Evolutionary conservation across 1,284 basidiomycete species (phyloP).

Genomic region (Trametes hirsuta): DNA sequence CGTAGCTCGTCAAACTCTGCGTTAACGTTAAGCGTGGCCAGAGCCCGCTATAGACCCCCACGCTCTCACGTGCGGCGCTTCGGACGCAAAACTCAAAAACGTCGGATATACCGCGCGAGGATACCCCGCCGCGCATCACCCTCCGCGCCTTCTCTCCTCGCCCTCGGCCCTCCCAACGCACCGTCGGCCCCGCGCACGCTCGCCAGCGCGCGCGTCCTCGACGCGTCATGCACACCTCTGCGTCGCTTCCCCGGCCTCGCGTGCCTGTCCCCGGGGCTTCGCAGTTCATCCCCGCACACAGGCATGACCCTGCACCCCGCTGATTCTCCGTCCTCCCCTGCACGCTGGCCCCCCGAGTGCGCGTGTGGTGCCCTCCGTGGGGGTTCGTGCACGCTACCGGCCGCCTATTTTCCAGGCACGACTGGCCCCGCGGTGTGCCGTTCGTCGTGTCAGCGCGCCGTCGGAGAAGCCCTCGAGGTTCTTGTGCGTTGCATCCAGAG

Average conservation of each 20-base stretch:
- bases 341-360: constrained; percentile 7
- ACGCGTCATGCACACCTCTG: constrained; percentile 9
- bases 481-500: background rate
- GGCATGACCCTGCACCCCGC: constrained; percentile 21
- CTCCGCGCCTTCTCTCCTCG: background rate
- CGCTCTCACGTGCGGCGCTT: constrained; percentile 1
- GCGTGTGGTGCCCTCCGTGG: background rate
- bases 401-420: too few species aligned
- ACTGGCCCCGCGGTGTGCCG: too few species aligned
- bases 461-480: background rate
- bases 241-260: background rate
- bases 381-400: background rate
- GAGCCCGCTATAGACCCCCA: background rate
- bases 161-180: background rate
- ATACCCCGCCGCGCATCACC: constrained; percentile 19
- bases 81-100: constrained; percentile 13
- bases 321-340: constrained; percentile 17
- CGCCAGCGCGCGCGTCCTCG: background rate
- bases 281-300: constrained; percentile 11
- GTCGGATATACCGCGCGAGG: constrained; percentile 26
- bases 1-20: background rate
- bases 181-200: background rate
- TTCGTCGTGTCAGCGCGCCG: too few species aligned
- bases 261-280: constrained; percentile 18
- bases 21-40: background rate